Evolutionary conservation across 257 asterid species (phyloP).

Genomic region (Solanum lycopersicoides): DNA sequence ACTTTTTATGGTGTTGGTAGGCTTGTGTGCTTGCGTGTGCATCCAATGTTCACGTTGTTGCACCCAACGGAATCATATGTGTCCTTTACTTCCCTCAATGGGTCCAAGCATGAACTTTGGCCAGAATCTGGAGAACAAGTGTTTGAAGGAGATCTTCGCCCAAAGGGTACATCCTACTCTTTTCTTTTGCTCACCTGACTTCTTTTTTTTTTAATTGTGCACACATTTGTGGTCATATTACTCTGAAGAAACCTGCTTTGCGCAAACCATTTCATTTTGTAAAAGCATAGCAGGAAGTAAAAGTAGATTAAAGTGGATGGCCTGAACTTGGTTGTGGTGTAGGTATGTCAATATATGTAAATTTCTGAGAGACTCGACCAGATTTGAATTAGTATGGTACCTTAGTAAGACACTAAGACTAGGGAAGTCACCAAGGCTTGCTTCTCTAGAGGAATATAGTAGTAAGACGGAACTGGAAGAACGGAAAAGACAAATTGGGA

Average conservation of each 20-base stretch:
- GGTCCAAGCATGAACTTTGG: constrained; percentile 62
- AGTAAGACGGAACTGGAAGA: neutral
- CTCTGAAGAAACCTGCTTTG: neutral
- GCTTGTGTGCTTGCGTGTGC: constrained; percentile 92
- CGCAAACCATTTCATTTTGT: neutral
- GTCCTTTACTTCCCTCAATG: constrained; percentile 61
- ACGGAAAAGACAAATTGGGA: neutral
- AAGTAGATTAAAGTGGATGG: neutral
- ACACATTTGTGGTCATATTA: neutral
- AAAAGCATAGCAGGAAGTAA: neutral
- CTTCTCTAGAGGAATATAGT: neutral
- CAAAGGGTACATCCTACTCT: constrained; percentile 43
- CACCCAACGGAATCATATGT: constrained; percentile 77
- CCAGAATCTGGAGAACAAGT: constrained; percentile 64
- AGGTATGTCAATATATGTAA: neutral
- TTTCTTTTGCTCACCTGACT: neutral
- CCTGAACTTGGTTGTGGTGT: neutral
- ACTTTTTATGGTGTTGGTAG: constrained; percentile 18
- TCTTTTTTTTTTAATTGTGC: neutral
- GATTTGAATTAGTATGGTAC: neutral
- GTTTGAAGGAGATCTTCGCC: constrained; percentile 64
- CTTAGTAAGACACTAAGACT: neutral
- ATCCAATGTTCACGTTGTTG: constrained; percentile 63
- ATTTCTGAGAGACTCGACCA: neutral
- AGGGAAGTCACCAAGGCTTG: neutral